Conservation (phyloP, 1,139 yeast species). For the Hyphopichia khmerensis region DNA sequence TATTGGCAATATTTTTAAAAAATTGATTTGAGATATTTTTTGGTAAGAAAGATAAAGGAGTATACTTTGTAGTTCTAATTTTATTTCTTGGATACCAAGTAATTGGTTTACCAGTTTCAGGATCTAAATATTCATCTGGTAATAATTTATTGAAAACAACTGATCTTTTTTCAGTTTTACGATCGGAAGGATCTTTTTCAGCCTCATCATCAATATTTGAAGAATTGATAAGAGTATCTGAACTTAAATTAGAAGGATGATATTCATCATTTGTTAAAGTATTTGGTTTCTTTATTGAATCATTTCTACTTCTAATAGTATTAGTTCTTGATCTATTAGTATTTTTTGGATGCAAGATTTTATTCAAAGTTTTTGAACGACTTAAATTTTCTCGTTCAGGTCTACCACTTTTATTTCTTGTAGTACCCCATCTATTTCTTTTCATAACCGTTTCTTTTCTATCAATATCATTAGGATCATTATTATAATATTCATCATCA, state of each 20-base stretch:
- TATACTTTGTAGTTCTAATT: conserved; percentile 60
- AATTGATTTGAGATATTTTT: conserved; percentile 53
- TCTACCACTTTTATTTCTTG: conserved; percentile 71
- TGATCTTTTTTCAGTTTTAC: conserved; percentile 46
- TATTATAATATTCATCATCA: conserved; percentile 9
- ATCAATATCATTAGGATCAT: conserved; percentile 8
- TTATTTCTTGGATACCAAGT: conserved; percentile 50
- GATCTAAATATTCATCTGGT: conserved; percentile 61
- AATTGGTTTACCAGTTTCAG: conserved; percentile 31
- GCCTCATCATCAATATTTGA: conserved; percentile 18
- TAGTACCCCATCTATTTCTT: conserved; percentile 90
- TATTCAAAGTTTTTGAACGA: conserved; percentile 47
- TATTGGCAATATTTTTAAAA: conserved; percentile 51
- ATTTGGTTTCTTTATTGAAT: conserved; percentile 23
- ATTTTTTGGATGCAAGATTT: conserved; percentile 19
- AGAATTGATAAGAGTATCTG: conserved; percentile 14
- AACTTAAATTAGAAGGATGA: background rate
- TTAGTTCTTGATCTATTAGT: background rate
- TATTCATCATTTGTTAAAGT: conserved; percentile 8
- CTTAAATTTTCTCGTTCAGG: conserved; percentile 48
- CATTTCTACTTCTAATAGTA: conserved; percentile 5
- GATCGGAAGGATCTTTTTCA: conserved; percentile 31
- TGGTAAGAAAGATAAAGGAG: conserved; percentile 55
- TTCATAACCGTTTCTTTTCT: conserved; percentile 45
- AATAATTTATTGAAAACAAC: conserved; percentile 68